Base-by-base conservation (phyloP, 345 rosid species). In the Psidium guajava region DNA sequence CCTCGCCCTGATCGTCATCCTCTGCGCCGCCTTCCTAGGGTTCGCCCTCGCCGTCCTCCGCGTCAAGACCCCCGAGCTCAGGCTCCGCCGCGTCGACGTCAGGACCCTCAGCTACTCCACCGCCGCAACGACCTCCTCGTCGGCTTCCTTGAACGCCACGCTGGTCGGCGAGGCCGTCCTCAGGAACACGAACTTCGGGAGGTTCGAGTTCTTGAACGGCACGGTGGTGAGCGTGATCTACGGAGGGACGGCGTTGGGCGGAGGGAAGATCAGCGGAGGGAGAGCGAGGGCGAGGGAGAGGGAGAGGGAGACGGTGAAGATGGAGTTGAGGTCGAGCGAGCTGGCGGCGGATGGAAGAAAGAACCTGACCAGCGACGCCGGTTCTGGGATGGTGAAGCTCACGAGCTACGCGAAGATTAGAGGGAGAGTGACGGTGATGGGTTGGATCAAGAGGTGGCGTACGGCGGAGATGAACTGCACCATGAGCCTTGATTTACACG, bases 181-280 rank as follows among this genome's bases (percentile, higher is more conserved):
- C 6, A 50, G 90, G 82, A 95, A 94, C 49, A 22, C 82, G 44
- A 95, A 93, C 84, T 93, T 92, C 54, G 95, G 94, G 8, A 56
- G 24, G 36, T 93, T 91, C 84, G 85, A 89, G 56, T 92, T 84
- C 25, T 89, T 24, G 21, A 89, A 89, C 27, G 51, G 86, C 7
- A 83, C 83, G 32, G 86, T 86, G 12, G 84, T 86, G 21, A 47
- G 85, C 49, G 61, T 92, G 15, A 73, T 86, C 24, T 93, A 91
- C 18, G 87, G 81, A 3, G 89, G 69, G 16, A 82, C 28, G 47
- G 82, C 83, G 22, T 85, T 92, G 54, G 98, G 95, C 18, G 90
- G 87, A 49, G 69, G 85, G 28, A 85, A 81, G 42, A 27, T 93
- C 18, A 5, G 50, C 3, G 77, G 82, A 2, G 91, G 93, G 25